Percentiles rank a stretch among this genome's conserved stretches.
phyloP scores from a whole-genome alignment of 176 grass and related monocot genomes.

The Alopecurus myosuroides region DNA sequence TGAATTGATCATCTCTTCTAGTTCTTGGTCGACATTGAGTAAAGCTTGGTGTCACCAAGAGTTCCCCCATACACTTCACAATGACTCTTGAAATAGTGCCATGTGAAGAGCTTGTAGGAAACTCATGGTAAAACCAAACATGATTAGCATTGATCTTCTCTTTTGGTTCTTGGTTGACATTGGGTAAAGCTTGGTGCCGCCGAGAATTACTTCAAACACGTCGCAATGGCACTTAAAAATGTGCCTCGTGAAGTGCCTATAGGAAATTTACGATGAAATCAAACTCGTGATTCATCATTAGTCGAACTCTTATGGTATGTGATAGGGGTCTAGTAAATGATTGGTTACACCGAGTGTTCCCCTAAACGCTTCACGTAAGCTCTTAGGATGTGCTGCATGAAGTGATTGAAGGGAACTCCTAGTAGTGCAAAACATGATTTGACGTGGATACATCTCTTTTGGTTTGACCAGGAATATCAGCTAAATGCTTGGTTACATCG shows the following conservation, averaged over 20 bases:
- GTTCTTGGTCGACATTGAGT: not conserved
- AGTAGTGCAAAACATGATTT: conserved; percentile 14
- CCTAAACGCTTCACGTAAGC: conserved; percentile 59
- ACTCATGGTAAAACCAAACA: conserved; percentile 26
- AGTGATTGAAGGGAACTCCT: conserved; percentile 55
- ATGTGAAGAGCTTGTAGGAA: conserved; percentile 31
- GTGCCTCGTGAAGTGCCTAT: too few relatives aligned
- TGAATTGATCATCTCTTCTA: not conserved
- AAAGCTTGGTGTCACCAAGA: not conserved
- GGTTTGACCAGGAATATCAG: not conserved
- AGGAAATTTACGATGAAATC: too few relatives aligned
- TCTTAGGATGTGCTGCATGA: not conserved
- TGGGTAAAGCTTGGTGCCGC: not conserved
- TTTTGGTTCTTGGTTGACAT: not conserved
- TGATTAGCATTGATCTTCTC: not conserved
- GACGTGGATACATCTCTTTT: not conserved
- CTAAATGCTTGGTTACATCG: conserved; percentile 7
- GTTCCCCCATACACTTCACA: not conserved
- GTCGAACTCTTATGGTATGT: not conserved
- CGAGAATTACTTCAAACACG: too few relatives aligned
- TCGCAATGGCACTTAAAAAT: too few relatives aligned
- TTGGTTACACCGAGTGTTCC: conserved; percentile 42
- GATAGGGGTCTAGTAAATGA: not conserved
- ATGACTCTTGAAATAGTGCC: not conserved
- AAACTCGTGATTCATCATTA: too few relatives aligned